These are phyloP conservation scores for Geosmithia flava DNA, from an alignment of 2,329 filamentous ascomycete genomes.

Conservation along the genomic window DNA sequence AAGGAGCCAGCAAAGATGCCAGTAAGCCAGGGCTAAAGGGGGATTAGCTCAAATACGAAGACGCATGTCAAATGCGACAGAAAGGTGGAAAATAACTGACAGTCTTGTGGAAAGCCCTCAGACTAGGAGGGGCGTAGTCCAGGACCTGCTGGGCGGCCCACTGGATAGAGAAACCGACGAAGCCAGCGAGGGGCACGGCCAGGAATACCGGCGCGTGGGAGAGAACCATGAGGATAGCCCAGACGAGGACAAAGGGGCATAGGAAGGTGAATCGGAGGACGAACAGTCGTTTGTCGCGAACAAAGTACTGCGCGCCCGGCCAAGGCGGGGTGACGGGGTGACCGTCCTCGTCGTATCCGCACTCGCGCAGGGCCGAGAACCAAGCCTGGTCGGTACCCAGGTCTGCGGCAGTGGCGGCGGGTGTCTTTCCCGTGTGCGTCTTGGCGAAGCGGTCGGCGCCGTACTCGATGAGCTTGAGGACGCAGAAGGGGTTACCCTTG, in stretches of 20 bases:
- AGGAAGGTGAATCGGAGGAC: conserved; percentile 81
- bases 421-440: conserved; percentile 83
- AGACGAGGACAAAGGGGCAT: conserved; percentile 71
- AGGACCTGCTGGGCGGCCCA: conserved; percentile 67
- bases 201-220: conserved; percentile 63
- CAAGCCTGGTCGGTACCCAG: conserved; percentile 79
- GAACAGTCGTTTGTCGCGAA: conserved; percentile 67
- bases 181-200: conserved; percentile 59
- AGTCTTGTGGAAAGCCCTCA: conserved; percentile 83
- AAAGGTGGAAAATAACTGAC: too few relatives aligned
- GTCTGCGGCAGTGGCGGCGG: conserved; percentile 71
- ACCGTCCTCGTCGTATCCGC: conserved; percentile 70
- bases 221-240: conserved; percentile 57
- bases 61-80: too few relatives aligned
- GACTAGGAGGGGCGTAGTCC: conserved; percentile 73
- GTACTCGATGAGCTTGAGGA: conserved; percentile 91
- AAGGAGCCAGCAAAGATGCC: conserved; percentile 85
- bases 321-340: conserved; percentile 58
- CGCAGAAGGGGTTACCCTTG: conserved; percentile 78
- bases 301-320: conserved; percentile 57
- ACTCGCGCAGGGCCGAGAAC: conserved; percentile 71
- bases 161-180: conserved; percentile 59
- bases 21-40: conserved; percentile 71
- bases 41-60: too few relatives aligned
- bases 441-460: conserved; percentile 87